Evolutionary conservation across 2,329 filamentous ascomycete genomes (phyloP).

Genomic region (Hypoxylon sp.): DNA sequence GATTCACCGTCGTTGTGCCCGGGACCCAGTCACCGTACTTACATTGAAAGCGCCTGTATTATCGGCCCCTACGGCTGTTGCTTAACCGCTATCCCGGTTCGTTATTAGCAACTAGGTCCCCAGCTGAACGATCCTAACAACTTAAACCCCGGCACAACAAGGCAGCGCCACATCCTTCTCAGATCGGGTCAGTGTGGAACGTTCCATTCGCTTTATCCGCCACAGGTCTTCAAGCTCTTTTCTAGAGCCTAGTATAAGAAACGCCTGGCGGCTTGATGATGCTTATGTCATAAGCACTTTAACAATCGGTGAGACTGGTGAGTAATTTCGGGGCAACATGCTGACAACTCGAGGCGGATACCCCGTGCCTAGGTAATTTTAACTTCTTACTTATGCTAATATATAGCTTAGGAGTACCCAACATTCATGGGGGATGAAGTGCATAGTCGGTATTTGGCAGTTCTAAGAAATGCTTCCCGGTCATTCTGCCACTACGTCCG

Average conservation of each 20-base stretch:
- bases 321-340: conserved; percentile 42
- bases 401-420: conserved; percentile 41
- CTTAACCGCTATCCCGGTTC: conserved; percentile 24
- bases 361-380: conserved; percentile 7
- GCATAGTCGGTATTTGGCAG: conserved; percentile 45
- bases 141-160: conserved; percentile 30
- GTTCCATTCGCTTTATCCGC: conserved; percentile 43
- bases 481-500: conserved; percentile 48
- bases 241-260: conserved; percentile 35
- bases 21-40: conserved; percentile 26
- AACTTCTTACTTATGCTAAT: conserved; percentile 38
- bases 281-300: conserved; percentile 47
- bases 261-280: conserved; percentile 38
- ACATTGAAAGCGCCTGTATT: conserved; percentile 29
- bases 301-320: conserved; percentile 45
- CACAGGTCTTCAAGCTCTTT: conserved; percentile 38
- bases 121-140: conserved; percentile 37
- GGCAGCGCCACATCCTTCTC: conserved; percentile 45
- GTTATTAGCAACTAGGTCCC: conserved; percentile 3
- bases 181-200: conserved; percentile 41
- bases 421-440: conserved; percentile 48
- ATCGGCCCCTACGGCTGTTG: conserved; percentile 29
- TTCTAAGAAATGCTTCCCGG: conserved; percentile 54
- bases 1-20: conserved; percentile 23
- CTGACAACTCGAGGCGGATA: conserved; percentile 33